Conservation (phyloP, 768 basidiomycete genomes). For the Tylopilus plumbeoviolaceoides region DNA sequence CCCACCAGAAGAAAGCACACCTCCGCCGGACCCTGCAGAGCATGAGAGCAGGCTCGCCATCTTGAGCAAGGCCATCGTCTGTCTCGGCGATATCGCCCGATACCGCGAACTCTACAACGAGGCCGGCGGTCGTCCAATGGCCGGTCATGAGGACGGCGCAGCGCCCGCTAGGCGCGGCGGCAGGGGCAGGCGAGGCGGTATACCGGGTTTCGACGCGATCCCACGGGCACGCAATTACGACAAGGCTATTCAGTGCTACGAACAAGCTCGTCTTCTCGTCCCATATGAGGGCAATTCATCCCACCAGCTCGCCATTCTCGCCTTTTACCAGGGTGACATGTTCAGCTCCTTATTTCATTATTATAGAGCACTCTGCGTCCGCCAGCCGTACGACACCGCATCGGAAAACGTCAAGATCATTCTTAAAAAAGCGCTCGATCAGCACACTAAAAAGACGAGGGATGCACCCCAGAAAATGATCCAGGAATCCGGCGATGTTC, state of each 20-base stretch:
- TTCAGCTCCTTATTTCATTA: slow-evolving; percentile 82
- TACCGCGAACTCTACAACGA: slow-evolving; percentile 92
- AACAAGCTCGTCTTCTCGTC: slow-evolving; percentile 75
- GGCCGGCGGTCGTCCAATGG: slow-evolving; percentile 55
- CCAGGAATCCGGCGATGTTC: slow-evolving; percentile 31
- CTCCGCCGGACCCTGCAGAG: slow-evolving; percentile 30
- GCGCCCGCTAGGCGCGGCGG: slow-evolving; percentile 35
- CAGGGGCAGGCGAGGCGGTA: slow-evolving; percentile 47
- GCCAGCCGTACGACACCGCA: slow-evolving; percentile 82
- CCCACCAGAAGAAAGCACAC: slow-evolving; percentile 51
- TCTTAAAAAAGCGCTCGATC: slow-evolving; percentile 61
- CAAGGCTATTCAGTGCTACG: slow-evolving; percentile 76
- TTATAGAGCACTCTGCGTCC: slow-evolving; percentile 86
- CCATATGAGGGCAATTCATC: slow-evolving; percentile 93
- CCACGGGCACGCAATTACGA: slow-evolving; percentile 66
- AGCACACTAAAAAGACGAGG: slow-evolving; percentile 45
- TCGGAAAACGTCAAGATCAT: slow-evolving; percentile 78
- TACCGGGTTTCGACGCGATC: slow-evolving; percentile 38
- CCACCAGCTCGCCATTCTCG: slow-evolving; percentile 92
- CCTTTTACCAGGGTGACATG: slow-evolving; percentile 79
- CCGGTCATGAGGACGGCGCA: slow-evolving; percentile 60
- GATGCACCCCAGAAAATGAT: slow-evolving; percentile 34
- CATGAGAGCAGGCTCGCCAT: slow-evolving; percentile 66
- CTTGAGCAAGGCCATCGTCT: slow-evolving; percentile 84
- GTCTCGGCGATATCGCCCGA: slow-evolving; percentile 90